Percentiles rank a stretch among this genome's conserved stretches.
Conservation (phyloP, 352 stramenopile genomes). For the Phytopythium mirpurense region DNA sequence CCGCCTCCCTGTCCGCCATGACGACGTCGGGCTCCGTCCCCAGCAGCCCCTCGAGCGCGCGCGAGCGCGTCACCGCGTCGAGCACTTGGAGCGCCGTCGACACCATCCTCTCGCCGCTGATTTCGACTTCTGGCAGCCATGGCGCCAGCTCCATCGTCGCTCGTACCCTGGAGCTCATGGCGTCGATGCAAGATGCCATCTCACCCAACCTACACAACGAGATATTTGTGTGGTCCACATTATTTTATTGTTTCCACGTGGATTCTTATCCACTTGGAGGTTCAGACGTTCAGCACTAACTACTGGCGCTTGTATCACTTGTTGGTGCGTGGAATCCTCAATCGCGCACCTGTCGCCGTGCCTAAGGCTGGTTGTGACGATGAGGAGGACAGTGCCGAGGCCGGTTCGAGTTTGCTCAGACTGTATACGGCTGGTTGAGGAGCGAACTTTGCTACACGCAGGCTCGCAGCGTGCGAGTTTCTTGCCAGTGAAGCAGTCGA, state of each 20-base stretch:
- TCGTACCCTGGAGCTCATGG: no score
- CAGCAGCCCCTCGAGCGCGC: slow-evolving; percentile 2
- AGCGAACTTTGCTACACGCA: slow-evolving; percentile 20
- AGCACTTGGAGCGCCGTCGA: background rate
- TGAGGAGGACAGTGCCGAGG: background rate
- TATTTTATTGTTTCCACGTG: no score
- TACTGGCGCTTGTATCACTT: background rate
- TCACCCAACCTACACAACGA: no score
- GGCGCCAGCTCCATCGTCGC: no score
- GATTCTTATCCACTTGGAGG: no score
- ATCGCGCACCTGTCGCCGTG: no score
- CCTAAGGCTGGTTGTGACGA: background rate
- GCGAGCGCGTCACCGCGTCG: background rate
- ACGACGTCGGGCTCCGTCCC: background rate
- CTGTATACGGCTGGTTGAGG: slow-evolving; percentile 44
- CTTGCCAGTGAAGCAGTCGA: background rate
- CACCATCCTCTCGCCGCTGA: background rate
- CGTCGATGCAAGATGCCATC: no score
- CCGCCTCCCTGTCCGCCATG: background rate
- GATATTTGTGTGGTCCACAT: no score
- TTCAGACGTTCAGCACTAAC: no score
- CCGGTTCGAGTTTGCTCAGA: slow-evolving; percentile 32
- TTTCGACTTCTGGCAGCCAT: no score
- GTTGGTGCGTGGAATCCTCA: background rate
- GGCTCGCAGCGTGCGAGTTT: slow-evolving; percentile 13